These are phyloP conservation scores for Pontederia paniculata DNA, from an alignment of 176 grass and related monocot species.

Conservation along the genomic window DNA sequence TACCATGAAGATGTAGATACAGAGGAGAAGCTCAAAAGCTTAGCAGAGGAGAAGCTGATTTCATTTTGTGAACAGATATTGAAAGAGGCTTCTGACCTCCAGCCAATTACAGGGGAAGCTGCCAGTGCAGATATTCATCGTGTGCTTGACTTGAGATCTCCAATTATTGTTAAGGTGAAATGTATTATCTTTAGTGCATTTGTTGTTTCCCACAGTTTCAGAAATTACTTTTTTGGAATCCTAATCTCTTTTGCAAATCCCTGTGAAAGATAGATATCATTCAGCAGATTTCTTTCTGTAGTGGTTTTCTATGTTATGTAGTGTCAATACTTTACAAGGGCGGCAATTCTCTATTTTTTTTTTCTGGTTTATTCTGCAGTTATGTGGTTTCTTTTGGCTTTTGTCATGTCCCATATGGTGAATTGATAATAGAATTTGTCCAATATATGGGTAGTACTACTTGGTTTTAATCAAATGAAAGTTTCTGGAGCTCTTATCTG, in stretches of 20 bases:
- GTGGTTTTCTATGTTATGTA: too few species aligned
- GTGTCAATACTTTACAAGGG: background rate
- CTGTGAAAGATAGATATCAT: too few species aligned
- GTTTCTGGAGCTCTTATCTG: too few species aligned
- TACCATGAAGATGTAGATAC: conserved; percentile 18
- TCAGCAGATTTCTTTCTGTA: too few species aligned
- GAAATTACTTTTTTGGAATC: background rate
- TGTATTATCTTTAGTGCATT: conserved; percentile 18
- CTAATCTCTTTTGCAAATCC: background rate
- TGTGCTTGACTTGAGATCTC: conserved; percentile 81
- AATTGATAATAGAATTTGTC: too few species aligned
- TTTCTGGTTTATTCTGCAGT: background rate
- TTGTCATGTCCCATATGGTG: too few species aligned
- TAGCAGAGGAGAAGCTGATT: conserved; percentile 84
- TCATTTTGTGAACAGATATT: conserved; percentile 88
- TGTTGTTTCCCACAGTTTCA: background rate
- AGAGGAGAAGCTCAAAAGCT: conserved; percentile 58
- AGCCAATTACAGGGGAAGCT: conserved; percentile 56
- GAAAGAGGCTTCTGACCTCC: conserved; percentile 89
- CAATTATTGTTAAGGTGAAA: conserved; percentile 94
- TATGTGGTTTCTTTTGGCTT: too few species aligned
- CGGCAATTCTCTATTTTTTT: background rate
- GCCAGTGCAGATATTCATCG: conserved; percentile 66
- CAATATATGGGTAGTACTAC: too few species aligned
- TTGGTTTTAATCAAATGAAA: too few species aligned